phyloP scores from a whole-genome alignment of 306 rosid genomes.

The Argentina anserina region DNA sequence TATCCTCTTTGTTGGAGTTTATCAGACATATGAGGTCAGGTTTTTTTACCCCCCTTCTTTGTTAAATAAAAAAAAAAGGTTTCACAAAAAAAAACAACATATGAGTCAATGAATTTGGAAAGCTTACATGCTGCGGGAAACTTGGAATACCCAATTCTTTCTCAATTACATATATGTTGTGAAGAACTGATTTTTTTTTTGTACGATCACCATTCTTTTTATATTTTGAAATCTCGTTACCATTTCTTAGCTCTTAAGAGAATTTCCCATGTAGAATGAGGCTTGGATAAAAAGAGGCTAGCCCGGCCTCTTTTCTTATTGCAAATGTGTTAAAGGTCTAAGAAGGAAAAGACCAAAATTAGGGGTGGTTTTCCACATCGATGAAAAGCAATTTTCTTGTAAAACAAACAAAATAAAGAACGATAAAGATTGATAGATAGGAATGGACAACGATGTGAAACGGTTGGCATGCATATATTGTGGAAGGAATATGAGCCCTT shows the following conservation, averaged over 20 bases:
- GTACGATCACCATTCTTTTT: too few relatives aligned
- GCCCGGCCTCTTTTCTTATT: background rate
- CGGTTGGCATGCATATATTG: conserved; percentile 17
- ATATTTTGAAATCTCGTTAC: too few relatives aligned
- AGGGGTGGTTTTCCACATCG: conserved; percentile 2
- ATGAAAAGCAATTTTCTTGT: conserved; percentile 23
- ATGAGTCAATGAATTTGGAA: background rate
- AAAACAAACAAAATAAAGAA: background rate
- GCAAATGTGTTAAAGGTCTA: conserved; percentile 3
- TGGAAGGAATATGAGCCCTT: background rate
- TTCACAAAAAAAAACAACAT: too few relatives aligned
- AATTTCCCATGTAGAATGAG: background rate
- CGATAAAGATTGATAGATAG: conserved; percentile 14
- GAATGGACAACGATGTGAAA: conserved; percentile 21
- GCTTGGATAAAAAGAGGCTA: background rate
- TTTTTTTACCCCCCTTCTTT: too few relatives aligned
- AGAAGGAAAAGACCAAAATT: conserved; percentile 22
- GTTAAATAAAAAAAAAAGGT: too few relatives aligned
- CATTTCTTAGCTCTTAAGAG: background rate
- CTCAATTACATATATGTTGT: too few relatives aligned
- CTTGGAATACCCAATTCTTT: too few relatives aligned
- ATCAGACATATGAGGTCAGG: too few relatives aligned
- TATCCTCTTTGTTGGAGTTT: too few relatives aligned
- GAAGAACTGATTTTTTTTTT: background rate
- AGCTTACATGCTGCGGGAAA: background rate